These are phyloP conservation scores for Penicillium sp. DNA, from an alignment of 2,329 filamentous ascomycete species.

Conservation along the genomic window DNA sequence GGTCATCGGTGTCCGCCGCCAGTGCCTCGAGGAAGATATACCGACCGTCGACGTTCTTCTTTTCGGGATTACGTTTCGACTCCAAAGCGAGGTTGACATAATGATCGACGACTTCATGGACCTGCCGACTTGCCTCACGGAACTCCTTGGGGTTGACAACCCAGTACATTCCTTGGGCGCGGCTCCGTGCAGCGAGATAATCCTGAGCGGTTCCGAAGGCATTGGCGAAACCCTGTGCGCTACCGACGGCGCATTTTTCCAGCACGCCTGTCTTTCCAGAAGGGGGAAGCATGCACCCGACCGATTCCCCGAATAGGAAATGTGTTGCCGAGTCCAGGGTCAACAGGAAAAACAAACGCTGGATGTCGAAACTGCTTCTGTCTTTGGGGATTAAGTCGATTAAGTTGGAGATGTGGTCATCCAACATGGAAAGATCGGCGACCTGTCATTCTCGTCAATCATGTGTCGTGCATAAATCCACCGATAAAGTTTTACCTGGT, in stretches of 20 bases:
- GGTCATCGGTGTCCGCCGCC: constrained; percentile 48
- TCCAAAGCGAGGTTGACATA: constrained; percentile 49
- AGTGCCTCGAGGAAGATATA: constrained; percentile 54
- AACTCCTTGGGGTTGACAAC: constrained; percentile 43
- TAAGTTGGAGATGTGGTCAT: constrained; percentile 71
- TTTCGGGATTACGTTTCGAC: constrained; percentile 35
- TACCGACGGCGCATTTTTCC: constrained; percentile 38
- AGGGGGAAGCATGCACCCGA: constrained; percentile 53
- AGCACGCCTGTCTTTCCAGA: constrained; percentile 51
- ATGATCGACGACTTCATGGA: constrained; percentile 52
- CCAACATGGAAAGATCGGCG: constrained; percentile 73
- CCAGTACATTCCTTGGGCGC: constrained; percentile 40
- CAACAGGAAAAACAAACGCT: constrained; percentile 75
- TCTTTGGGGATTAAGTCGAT: constrained; percentile 60
- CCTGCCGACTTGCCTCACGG: constrained; percentile 40
- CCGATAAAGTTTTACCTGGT: constrained; percentile 57
- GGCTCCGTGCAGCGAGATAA: constrained; percentile 31
- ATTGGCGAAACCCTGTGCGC: constrained; percentile 37
- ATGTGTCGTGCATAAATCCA: background rate
- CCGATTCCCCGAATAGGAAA: constrained; percentile 77
- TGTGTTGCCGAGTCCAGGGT: constrained; percentile 84
- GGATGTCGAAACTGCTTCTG: constrained; percentile 62
- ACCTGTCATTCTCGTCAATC: constrained; percentile 21
- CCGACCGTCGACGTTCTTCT: constrained; percentile 34
- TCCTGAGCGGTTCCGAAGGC: constrained; percentile 40